These are phyloP conservation scores for Xylariaceae sp. DNA, from an alignment of 2,329 filamentous ascomycete genomes.

Conservation along the genomic window DNA sequence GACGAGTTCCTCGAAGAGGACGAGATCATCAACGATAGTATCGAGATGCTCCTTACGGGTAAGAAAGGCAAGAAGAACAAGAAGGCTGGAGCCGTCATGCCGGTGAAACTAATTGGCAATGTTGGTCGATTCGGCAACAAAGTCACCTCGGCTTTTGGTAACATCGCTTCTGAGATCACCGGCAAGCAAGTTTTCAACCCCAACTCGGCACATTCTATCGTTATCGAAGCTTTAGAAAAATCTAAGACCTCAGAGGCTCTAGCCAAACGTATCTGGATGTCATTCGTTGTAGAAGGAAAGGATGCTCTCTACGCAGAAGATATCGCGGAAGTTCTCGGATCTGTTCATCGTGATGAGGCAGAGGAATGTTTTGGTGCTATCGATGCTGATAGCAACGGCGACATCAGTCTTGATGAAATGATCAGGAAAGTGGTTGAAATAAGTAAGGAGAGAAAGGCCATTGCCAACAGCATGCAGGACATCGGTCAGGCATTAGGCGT, in stretches of 20 bases:
- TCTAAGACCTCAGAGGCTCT: slow-evolving; percentile 85
- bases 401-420: slow-evolving; percentile 96
- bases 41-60: slow-evolving; percentile 70
- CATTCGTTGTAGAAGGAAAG: slow-evolving; percentile 89
- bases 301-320: slow-evolving; percentile 83
- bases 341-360: slow-evolving; percentile 75
- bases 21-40: slow-evolving; percentile 85
- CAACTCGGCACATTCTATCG: slow-evolving; percentile 86
- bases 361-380: slow-evolving; percentile 83
- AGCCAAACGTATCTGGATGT: slow-evolving; percentile 97
- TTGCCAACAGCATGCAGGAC: slow-evolving; percentile 94
- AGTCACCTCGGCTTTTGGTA: slow-evolving; percentile 90
- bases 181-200: slow-evolving; percentile 96
- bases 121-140: slow-evolving; percentile 89
- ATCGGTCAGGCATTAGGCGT: slow-evolving; percentile 93
- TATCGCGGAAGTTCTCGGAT: slow-evolving; percentile 84
- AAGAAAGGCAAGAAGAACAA: slow-evolving; percentile 52
- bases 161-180: slow-evolving; percentile 92
- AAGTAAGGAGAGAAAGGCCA: slow-evolving; percentile 84
- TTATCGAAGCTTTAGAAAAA: slow-evolving; percentile 88
- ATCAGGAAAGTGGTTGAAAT: slow-evolving; percentile 84
- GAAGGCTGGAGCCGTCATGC: slow-evolving; percentile 69
- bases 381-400: slow-evolving; percentile 88
- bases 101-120: slow-evolving; percentile 77
- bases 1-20: slow-evolving; percentile 91